A percentile compares a stretch with the other conserved stretches of the same genome.
phyloP scores from a whole-genome alignment of 371 early-diverging fungal genomes.

The Rhizopus delemar region DNA sequence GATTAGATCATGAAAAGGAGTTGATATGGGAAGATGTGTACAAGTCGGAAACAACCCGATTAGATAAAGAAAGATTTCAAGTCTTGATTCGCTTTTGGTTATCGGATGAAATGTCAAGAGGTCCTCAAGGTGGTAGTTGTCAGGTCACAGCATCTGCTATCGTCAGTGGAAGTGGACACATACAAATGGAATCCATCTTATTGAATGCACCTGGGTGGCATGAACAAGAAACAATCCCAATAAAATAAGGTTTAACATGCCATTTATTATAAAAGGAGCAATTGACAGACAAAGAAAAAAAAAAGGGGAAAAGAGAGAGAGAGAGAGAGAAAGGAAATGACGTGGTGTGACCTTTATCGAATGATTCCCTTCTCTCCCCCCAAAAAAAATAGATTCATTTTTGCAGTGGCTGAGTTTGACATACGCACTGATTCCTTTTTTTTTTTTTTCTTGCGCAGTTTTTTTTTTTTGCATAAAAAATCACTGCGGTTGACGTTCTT shows the following conservation, averaged over 20 bases:
- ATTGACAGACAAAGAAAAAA: background rate
- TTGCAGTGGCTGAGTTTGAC: background rate
- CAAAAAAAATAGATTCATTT: no score
- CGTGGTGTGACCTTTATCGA: background rate
- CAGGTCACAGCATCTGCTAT: conserved; percentile 27
- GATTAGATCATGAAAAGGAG: conserved; percentile 31
- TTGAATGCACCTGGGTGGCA: conserved; percentile 29
- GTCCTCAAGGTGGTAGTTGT: conserved; percentile 35
- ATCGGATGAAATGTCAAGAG: conserved; percentile 25
- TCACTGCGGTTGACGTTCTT: no score
- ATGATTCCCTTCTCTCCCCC: background rate
- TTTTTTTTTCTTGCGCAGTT: background rate
- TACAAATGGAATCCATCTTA: conserved; percentile 16
- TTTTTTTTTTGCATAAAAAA: background rate
- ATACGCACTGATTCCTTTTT: background rate
- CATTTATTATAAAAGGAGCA: background rate
- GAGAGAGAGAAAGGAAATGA: background rate
- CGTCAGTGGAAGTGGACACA: conserved; percentile 23
- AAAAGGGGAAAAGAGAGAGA: no score
- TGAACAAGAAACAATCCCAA: conserved; percentile 18
- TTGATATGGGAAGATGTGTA: conserved; percentile 28
- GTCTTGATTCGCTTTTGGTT: conserved; percentile 36
- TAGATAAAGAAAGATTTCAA: conserved; percentile 11
- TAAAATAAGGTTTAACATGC: background rate
- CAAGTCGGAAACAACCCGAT: conserved; percentile 11